phyloP scores from a whole-genome alignment of 495 filamentous ascomycete genomes.

The Penicillium ochrochloron region DNA sequence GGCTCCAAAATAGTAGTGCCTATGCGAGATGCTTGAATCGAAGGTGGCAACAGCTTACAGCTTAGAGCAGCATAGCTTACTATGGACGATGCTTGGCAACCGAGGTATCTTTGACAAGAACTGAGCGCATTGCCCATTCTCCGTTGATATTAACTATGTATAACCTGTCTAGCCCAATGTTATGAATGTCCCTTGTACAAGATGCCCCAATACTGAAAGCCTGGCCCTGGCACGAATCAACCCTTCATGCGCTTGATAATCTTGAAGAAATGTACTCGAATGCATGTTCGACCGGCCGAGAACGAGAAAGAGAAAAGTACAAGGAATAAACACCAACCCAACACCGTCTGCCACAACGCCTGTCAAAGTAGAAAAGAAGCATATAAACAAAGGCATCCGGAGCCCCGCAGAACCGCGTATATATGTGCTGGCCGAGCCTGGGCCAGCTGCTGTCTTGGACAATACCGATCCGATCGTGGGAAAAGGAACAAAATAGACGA shows the following conservation, averaged over 20 bases:
- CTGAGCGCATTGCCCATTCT: slow-evolving; percentile 1
- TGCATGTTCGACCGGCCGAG: slow-evolving; percentile 10
- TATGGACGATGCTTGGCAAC: not conserved
- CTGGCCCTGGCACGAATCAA: slow-evolving; percentile 8
- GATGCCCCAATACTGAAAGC: slow-evolving; percentile 16
- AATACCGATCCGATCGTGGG: slow-evolving; percentile 9
- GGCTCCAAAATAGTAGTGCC: not conserved
- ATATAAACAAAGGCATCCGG: slow-evolving; percentile 29
- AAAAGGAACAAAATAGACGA: slow-evolving; percentile 6
- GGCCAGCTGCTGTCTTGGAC: slow-evolving; percentile 13
- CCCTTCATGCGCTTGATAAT: slow-evolving; percentile 8
- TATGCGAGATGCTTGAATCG: not conserved
- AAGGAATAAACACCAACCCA: slow-evolving; percentile 22
- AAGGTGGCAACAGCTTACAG: not conserved
- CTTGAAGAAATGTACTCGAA: slow-evolving; percentile 7
- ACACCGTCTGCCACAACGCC: slow-evolving; percentile 24
- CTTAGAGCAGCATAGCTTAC: not conserved
- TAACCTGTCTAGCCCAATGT: slow-evolving; percentile 21
- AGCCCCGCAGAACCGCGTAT: slow-evolving; percentile 17
- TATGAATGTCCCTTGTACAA: slow-evolving; percentile 34
- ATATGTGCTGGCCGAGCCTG: slow-evolving; percentile 25
- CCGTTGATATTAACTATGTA: slow-evolving; percentile 29
- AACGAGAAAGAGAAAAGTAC: slow-evolving; percentile 19
- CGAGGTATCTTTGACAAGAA: slow-evolving; percentile 6
- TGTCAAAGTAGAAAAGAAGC: slow-evolving; percentile 11